Evolutionary conservation across 179 eudicot species (phyloP), one percentile per base, ranked within the genome.

Genomic region (Spergularia azorica): DNA sequence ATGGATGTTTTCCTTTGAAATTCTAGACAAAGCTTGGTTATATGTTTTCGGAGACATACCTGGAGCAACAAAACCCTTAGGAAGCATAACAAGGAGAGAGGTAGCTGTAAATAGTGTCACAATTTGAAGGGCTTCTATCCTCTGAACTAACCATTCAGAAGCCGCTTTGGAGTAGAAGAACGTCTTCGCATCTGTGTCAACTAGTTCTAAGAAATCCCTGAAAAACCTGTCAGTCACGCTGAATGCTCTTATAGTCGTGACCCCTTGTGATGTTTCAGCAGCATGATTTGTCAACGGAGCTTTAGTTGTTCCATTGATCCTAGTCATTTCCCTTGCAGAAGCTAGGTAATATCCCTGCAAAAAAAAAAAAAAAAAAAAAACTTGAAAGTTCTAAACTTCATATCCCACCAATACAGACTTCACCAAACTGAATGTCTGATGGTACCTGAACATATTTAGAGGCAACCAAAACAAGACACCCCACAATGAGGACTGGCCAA

Each of bases 261-360:
- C 92, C 21, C 97, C 95, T 21, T 80, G 88, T 15, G 92, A 82
- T 69, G 97, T 89, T 85, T 92, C 97, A 0, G 97, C 76, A 63
- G 92, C 87, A 77, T 88, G 86, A 79, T 86, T 90, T 87, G 86
- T 86, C 57, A 92, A 81, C 1, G 97, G 93, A 18, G 95, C 97
- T 83, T 92, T 92, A 15, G 95, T 92, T 11, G 90, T 92, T 84
- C 97, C 97, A 48, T 89, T 88, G 73, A 92, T 89, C 75, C 95
- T 84, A 80, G 87, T 84, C 20, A 92, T 87, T 79, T 92, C 95
- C 84, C 95, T 87, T 57, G 97, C 91, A 16, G 93, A 80, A 64
- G 88, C 86, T 75, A 85, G 77, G 73, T 90, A 91, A 68, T 91
- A 87, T 16, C 77, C 83, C 94, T 91, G 79, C 66, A 81, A 36